Evolutionary conservation across 2,329 filamentous ascomycete genomes (phyloP), one percentile per base, ranked within the genome.

Genomic region (Stagonosporopsis tanaceti): DNA sequence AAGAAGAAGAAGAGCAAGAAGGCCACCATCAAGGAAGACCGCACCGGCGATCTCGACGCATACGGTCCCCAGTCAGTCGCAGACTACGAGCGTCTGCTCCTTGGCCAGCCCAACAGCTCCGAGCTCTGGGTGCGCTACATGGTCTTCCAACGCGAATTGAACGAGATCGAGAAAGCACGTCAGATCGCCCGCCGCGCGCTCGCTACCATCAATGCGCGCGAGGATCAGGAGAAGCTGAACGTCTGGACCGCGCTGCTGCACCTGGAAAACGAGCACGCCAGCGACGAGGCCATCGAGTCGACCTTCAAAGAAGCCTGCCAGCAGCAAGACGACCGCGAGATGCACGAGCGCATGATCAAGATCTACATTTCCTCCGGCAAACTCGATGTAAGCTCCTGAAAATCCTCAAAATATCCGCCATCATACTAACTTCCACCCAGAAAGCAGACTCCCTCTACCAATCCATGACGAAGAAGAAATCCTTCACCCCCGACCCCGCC

Each of bases 41-140:
- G 88, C 63, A 99, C 94, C 4, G 95, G 90, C n/a, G 91, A 97
- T 67, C 86, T 99, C 11, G 93, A 97, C 74, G 87, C 86, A 44
- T 87, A 93, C 66, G 94, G 94, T 0, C 95, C 95, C 2, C 93
- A 96, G 74, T 94, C 92, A 1, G 86, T 91, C 15, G 91, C 90
- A 61, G 96, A 99, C 77, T 99, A 93, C 76, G 96, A 99, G 79
- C 89, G 95, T 66, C 87, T 97, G 24, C 85, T 99, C 39, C 86
- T 99, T 22, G 92, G 93, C 53, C 91, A 96, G 74, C 93, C 95
- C 2, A 93, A 98, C 78, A 94, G 91, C n/a, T 96, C 94, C 0
- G 83, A 89, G 60, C 85, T 98, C 27, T 99, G 95, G 95, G 91
- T 97, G 52, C 87, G 92, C 64, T 99, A 99, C 80, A 98, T 99